Base-by-base conservation (phyloP, 2,329 filamentous ascomycete genomes). In the Raffaelea ambrosiae region DNA sequence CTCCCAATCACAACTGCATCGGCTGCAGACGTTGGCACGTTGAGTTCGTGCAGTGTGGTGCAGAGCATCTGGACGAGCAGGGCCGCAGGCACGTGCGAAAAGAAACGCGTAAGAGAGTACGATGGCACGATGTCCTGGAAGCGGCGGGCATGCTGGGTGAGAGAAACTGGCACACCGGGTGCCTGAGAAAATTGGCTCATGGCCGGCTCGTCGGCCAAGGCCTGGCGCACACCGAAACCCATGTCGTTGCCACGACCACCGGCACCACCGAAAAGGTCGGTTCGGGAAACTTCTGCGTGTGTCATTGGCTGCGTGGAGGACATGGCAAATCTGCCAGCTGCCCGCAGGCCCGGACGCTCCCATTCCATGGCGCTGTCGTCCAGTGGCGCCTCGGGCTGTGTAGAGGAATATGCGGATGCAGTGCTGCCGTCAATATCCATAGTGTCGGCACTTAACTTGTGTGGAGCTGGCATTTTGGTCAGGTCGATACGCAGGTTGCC, bases 81-180 rank as follows among this genome's bases (percentile, higher is more conserved):
- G 14, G 77, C 70, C 5, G 88, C 72, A 2, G 88, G 79, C 59
- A 91, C 82, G 44, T 84, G 79, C 1, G 90, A 96, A 66, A 93
- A 90, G 74, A 98, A 98, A 48, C 90, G 85, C 7, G 91, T 91
- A 53, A 98, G 79, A 0, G 86, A 82, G 62, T 94, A 86, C 8
- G 85, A 74, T 0, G 93, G 94, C 40, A 96, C 81, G 57, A 98
- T 94, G 63, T 98, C 93, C 54, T 80, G 79, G 73, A 97, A 98
- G 40, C 78, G 81, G 26, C 86, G 85, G 3, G 93, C 93, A 52
- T 85, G 84, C 64, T 98, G 93, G 1, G 93, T 98, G 38, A 94
- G 77, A 40, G 81, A 87, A 52, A 95, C 69, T 1, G 90, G 88
- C 0, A 95, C 83, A 5, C 83, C 78, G 0, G 88, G 89, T 3